phyloP scores from a whole-genome alignment of 257 asterid genomes.

The Scutellaria minor region DNA sequence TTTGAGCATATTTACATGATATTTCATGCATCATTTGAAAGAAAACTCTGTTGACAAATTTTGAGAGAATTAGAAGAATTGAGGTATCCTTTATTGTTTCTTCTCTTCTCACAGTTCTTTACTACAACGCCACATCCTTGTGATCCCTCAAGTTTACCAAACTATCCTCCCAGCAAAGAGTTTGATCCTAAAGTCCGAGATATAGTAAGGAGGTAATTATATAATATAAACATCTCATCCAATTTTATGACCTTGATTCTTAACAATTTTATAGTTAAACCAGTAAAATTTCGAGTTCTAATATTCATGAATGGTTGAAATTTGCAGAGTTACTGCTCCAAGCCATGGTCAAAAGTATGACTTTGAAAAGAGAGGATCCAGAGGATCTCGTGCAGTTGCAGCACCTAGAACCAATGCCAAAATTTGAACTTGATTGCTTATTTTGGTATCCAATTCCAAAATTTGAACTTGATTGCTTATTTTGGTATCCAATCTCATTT shows the following conservation, averaged over 20 bases:
- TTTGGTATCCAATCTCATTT: background rate
- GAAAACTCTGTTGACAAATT: conserved; percentile 10
- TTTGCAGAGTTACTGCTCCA: conserved; percentile 71
- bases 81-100: conserved; percentile 27
- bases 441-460: background rate
- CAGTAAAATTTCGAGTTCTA: conserved; percentile 14
- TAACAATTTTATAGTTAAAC: background rate
- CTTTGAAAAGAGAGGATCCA: conserved; percentile 57
- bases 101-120: conserved; percentile 65
- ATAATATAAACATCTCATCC: conserved; percentile 10
- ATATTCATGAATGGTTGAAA: conserved; percentile 30
- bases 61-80: conserved; percentile 4
- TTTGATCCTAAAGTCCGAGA: conserved; percentile 92
- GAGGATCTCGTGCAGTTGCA: conserved; percentile 76
- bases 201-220: conserved; percentile 84
- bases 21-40: conserved; percentile 29
- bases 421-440: conserved; percentile 25
- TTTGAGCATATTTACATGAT: background rate
- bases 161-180: conserved; percentile 95
- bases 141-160: conserved; percentile 91
- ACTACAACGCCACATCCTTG: conserved; percentile 81
- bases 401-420: conserved; percentile 88
- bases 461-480: background rate
- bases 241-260: conserved; percentile 19
- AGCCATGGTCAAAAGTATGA: conserved; percentile 61